phyloP scores from a whole-genome alignment of 768 basidiomycete genomes.

The Suillus subaureus region DNA sequence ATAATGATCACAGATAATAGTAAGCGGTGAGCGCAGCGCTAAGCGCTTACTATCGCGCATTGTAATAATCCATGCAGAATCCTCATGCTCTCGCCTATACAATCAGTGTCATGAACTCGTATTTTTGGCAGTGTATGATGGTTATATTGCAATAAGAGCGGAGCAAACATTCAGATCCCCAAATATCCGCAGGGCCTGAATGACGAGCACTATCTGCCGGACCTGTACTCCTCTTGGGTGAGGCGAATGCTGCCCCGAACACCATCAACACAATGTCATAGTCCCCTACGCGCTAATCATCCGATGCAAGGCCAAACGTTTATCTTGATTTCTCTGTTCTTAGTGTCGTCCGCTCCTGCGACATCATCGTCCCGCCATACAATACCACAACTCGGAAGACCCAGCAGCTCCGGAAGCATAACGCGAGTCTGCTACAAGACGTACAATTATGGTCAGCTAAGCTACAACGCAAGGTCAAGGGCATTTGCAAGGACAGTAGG shows the following conservation, averaged over 20 bases:
- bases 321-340: constrained; percentile 5
- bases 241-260: too few relatives aligned
- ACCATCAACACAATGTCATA: not conserved
- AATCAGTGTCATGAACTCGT: too few relatives aligned
- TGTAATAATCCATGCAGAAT: too few relatives aligned
- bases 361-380: not conserved
- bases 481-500: not conserved
- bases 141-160: not conserved
- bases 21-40: too few relatives aligned
- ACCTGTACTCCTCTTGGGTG: too few relatives aligned
- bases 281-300: not conserved
- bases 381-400: constrained; percentile 29
- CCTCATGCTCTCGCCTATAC: too few relatives aligned
- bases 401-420: constrained; percentile 26
- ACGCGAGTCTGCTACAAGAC: constrained; percentile 6
- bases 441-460: constrained; percentile 2
- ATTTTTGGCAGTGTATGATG: too few relatives aligned
- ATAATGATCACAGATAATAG: too few relatives aligned
- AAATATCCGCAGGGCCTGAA: too few relatives aligned
- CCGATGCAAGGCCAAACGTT: not conserved
- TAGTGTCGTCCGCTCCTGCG: not conserved
- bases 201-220: too few relatives aligned
- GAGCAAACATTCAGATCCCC: too few relatives aligned
- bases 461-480: not conserved
- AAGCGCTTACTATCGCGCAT: too few relatives aligned